Conservation (phyloP, 305 asterid genomes). For the Fraxinus angustifolia region DNA sequence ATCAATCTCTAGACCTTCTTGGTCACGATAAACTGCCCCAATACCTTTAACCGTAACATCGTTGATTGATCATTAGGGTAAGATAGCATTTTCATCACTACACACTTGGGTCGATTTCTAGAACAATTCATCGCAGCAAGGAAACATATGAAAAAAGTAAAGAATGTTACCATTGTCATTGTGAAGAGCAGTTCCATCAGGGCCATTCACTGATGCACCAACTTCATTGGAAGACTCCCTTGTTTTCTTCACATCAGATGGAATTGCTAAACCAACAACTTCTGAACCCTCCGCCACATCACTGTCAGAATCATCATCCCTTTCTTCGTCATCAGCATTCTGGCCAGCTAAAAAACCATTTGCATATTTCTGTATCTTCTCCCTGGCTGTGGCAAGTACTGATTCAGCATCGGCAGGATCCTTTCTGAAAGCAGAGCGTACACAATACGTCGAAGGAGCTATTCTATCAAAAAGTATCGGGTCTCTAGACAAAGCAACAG, state of each 20-base stretch:
- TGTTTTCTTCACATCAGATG: slow-evolving; percentile 49
- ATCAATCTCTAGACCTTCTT: slow-evolving; percentile 74
- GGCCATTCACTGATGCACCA: slow-evolving; percentile 41
- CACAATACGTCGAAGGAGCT: slow-evolving; percentile 96
- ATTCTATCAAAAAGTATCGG: slow-evolving; percentile 92
- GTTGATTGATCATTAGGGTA: slow-evolving; percentile 18
- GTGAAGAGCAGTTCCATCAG: slow-evolving; percentile 37
- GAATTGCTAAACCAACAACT: slow-evolving; percentile 63
- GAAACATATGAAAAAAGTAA: slow-evolving; percentile 29
- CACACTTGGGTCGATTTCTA: slow-evolving; percentile 2
- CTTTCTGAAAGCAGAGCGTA: slow-evolving; percentile 82
- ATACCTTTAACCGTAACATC: slow-evolving; percentile 36
- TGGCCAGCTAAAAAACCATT: slow-evolving; percentile 78
- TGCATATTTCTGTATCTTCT: slow-evolving; percentile 78
- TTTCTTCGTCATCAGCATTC: slow-evolving; percentile 88
- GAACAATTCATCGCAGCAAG: neutral
- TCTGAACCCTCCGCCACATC: slow-evolving; percentile 81
- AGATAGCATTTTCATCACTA: slow-evolving; percentile 6
- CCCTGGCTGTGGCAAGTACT: slow-evolving; percentile 76
- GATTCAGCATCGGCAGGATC: slow-evolving; percentile 93
- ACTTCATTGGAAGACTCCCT: slow-evolving; percentile 36
- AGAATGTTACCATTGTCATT: slow-evolving; percentile 44
- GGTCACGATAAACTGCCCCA: slow-evolving; percentile 41
- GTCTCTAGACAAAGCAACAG: slow-evolving; percentile 99
- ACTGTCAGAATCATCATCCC: slow-evolving; percentile 93